Evolutionary conservation across 73 alveolate genomes (phyloP).

Genomic region (Tetrahymena elliotti): DNA sequence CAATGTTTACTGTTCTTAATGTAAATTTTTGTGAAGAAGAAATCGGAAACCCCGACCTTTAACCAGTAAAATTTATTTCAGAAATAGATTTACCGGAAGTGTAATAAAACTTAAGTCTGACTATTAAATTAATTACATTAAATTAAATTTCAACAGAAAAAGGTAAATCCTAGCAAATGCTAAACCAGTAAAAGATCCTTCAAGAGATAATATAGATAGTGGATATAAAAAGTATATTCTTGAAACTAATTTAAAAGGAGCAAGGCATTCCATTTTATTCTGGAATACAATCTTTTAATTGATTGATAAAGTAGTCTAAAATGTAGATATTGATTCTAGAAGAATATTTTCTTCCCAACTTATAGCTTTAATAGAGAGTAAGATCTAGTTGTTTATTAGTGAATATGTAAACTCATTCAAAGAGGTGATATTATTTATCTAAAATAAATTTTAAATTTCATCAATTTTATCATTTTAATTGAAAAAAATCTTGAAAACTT

Average conservation of each 20-base stretch:
- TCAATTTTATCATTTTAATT: background rate
- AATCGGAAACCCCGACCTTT: background rate
- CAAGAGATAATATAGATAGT: background rate
- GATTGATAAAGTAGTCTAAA: background rate
- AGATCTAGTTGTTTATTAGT: background rate
- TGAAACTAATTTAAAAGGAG: background rate
- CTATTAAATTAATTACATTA: background rate
- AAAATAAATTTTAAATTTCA: too few species aligned
- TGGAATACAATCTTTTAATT: background rate
- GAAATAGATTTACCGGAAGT: background rate
- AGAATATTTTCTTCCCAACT: background rate
- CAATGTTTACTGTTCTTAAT: background rate
- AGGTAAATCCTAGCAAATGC: background rate
- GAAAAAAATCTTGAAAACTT: too few species aligned
- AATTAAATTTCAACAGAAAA: background rate
- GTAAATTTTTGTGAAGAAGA: background rate
- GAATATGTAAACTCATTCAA: background rate
- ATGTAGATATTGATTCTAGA: background rate
- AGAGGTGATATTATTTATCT: background rate
- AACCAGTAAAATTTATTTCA: background rate
- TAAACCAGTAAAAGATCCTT: background rate
- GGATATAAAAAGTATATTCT: background rate
- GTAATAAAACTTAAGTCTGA: background rate
- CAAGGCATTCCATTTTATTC: background rate
- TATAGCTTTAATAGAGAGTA: background rate